Conservation (phyloP, 164 flowering plant genomes). For the Vitis vinifera region DNA sequence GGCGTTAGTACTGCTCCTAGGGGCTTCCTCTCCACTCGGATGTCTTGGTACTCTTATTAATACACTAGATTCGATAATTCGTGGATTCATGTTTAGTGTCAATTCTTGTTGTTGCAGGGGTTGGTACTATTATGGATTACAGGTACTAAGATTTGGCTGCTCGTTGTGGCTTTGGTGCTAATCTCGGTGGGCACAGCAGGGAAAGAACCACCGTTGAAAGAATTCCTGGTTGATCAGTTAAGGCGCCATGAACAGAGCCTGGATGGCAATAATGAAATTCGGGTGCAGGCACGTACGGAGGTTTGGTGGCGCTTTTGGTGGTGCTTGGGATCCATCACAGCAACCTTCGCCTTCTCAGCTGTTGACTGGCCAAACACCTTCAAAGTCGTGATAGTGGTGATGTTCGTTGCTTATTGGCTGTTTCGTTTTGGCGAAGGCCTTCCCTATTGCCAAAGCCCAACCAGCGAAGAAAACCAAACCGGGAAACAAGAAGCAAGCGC, state of each 20-base stretch:
- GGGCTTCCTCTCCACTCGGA: no score
- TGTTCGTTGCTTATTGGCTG: neutral
- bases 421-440: neutral
- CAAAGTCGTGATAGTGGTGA: neutral
- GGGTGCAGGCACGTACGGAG: neutral
- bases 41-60: no score
- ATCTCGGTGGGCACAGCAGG: neutral
- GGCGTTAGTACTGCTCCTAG: no score
- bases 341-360: neutral
- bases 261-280: neutral
- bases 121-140: neutral
- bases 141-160: neutral
- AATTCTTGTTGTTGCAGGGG: neutral
- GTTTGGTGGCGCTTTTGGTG: neutral
- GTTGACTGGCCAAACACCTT: neutral
- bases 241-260: neutral
- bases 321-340: neutral
- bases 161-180: neutral
- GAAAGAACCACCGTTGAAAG: neutral
- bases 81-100: no score
- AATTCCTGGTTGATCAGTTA: neutral
- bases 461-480: neutral
- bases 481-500: no score
- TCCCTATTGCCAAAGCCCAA: neutral
- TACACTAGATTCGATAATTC: no score